Percentiles rank a stretch among this genome's conserved stretches.
These are phyloP conservation scores for Plantago elongata DNA, from an alignment of 257 asterid genomes.

Conservation along the genomic window DNA sequence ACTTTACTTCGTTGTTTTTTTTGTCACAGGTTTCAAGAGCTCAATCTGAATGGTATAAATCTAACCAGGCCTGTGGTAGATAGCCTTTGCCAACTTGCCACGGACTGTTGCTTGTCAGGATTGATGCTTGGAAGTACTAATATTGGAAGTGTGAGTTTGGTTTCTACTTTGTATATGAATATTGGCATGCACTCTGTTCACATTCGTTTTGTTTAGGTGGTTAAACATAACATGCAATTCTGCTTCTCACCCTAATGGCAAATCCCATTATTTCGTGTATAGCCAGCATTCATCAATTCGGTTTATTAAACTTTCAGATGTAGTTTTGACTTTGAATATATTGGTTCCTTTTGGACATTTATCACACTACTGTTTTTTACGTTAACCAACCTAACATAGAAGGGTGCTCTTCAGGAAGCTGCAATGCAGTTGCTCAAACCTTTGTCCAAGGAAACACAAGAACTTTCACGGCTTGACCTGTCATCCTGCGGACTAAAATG, in stretches of 20 bases:
- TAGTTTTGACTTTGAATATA: too few species aligned
- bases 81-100: slow-evolving; percentile 68
- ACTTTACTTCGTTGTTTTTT: slow-evolving; percentile 8
- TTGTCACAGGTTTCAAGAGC: slow-evolving; percentile 72
- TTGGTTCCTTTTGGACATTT: too few species aligned
- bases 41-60: slow-evolving; percentile 70
- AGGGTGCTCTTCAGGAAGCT: slow-evolving; percentile 58
- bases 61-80: slow-evolving; percentile 71
- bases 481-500: slow-evolving; percentile 60
- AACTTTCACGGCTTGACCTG: slow-evolving; percentile 69
- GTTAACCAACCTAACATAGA: slow-evolving; percentile 9
- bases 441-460: slow-evolving; percentile 61
- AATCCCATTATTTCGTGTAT: too few species aligned
- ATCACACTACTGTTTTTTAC: too few species aligned
- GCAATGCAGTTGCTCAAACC: slow-evolving; percentile 64
- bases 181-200: too few species aligned
- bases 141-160: slow-evolving; percentile 67
- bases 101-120: slow-evolving; percentile 61
- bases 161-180: slow-evolving; percentile 9
- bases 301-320: too few species aligned
- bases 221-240: too few species aligned
- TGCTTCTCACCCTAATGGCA: too few species aligned
- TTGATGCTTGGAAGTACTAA: slow-evolving; percentile 71
- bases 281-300: too few species aligned
- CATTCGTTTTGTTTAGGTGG: too few species aligned